phyloP scores from a whole-genome alignment of 805 yeast genomes.

The Geotrichum ghanense region DNA sequence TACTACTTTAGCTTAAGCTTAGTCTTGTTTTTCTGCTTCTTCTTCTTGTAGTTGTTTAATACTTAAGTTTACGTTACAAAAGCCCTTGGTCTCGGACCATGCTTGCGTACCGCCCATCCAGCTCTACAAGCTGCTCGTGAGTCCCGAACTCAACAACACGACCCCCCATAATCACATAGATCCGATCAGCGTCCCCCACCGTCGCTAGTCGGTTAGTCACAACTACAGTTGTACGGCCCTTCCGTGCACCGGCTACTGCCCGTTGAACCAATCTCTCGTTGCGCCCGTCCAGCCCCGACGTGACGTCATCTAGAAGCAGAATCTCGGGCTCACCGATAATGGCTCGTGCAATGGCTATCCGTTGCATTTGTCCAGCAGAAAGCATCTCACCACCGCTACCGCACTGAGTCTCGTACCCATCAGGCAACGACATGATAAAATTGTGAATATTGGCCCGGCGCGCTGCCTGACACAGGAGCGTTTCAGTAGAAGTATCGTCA shows the following conservation, averaged over 20 bases:
- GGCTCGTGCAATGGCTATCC: conserved; percentile 56
- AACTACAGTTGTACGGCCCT: conserved; percentile 66
- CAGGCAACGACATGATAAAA: conserved; percentile 36
- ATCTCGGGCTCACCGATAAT: conserved; percentile 46
- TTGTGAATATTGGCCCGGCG: conserved; percentile 39
- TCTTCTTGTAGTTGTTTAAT: too few species aligned
- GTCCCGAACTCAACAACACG: conserved; percentile 48
- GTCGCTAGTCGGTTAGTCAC: conserved; percentile 78
- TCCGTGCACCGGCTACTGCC: conserved; percentile 59
- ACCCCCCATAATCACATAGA: conserved; percentile 53
- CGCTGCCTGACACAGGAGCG: conserved; percentile 31
- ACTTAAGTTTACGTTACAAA: too few species aligned
- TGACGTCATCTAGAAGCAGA: conserved; percentile 48
- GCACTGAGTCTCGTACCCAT: conserved; percentile 39
- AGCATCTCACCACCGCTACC: conserved; percentile 39
- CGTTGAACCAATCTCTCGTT: conserved; percentile 41
- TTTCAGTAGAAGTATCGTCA: conserved; percentile 20
- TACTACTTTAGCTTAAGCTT: too few species aligned
- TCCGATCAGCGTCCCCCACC: conserved; percentile 48
- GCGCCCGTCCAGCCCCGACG: conserved; percentile 39
- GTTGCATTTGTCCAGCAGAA: conserved; percentile 61
- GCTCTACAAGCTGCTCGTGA: conserved; percentile 36
- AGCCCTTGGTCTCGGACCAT: conserved; percentile 30
- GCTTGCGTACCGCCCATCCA: conserved; percentile 28
- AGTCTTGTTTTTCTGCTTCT: too few species aligned